Conservation (phyloP, 495 filamentous ascomycete species). For the Aspergillus saccharolyticus region DNA sequence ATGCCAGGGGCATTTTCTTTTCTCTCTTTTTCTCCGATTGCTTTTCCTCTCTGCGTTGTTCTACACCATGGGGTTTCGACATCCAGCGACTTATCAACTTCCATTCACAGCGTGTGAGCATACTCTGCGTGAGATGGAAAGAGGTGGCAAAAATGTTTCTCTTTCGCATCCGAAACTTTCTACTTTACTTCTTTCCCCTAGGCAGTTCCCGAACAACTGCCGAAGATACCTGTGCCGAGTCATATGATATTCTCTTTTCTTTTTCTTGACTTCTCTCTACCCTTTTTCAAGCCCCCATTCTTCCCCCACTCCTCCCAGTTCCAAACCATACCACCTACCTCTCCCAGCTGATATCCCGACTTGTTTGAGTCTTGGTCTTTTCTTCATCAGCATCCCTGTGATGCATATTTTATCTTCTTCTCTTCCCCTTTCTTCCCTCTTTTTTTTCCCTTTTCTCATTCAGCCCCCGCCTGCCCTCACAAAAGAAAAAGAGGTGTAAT, state of each 20-base stretch:
- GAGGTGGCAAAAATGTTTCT: no score
- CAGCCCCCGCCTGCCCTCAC: not conserved
- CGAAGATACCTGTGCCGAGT: slow-evolving; percentile 40
- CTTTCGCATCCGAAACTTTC: no score
- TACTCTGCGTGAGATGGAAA: slow-evolving; percentile 1
- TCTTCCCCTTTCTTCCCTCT: not conserved
- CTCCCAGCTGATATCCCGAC: slow-evolving; percentile 15
- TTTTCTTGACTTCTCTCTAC: slow-evolving; percentile 11
- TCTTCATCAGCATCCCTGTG: slow-evolving; percentile 9
- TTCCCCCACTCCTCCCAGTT: not conserved
- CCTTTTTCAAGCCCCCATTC: slow-evolving; percentile 6
- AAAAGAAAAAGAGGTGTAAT: slow-evolving; percentile 17
- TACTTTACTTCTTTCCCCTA: slow-evolving; percentile 19
- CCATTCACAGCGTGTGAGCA: slow-evolving; percentile 15
- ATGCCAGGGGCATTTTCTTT: slow-evolving; percentile 8
- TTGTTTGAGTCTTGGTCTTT: slow-evolving; percentile 14
- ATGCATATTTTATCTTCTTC: no score
- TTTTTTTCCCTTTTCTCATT: not conserved
- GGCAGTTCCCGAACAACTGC: slow-evolving; percentile 31
- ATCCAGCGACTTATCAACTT: slow-evolving; percentile 1
- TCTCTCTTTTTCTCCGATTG: slow-evolving; percentile 6
- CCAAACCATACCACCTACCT: slow-evolving; percentile 7
- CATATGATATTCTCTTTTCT: slow-evolving; percentile 12
- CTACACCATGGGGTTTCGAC: not conserved
- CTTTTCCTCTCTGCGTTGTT: slow-evolving; percentile 2